phyloP scores from a whole-genome alignment of 495 filamentous ascomycete species.

The Lophiostoma macrostomum region DNA sequence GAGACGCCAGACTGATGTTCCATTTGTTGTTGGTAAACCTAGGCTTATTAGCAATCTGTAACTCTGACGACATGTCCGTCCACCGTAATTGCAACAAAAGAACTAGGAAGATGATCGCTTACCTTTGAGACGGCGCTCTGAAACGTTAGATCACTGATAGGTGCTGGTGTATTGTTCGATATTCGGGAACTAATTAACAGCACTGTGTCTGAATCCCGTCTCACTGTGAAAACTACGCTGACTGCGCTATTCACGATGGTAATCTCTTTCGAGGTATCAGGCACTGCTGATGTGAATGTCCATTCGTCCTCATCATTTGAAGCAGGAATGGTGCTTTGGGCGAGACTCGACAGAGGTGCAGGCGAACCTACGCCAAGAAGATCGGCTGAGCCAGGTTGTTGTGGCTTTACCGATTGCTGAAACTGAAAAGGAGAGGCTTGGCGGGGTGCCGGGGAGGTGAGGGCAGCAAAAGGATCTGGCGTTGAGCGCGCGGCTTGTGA shows the following conservation, averaged over 20 bases:
- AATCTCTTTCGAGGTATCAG: conserved; percentile 62
- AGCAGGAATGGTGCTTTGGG: conserved; percentile 11
- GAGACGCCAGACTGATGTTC: conserved; percentile 77
- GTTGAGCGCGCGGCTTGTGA: conserved; percentile 42
- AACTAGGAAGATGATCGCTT: conserved; percentile 26
- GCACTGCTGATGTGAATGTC: conserved; percentile 86
- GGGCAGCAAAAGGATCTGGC: conserved; percentile 42
- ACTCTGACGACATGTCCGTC: no score
- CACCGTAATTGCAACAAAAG: conserved; percentile 2
- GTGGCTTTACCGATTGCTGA: conserved; percentile 40
- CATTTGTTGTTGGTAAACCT: conserved; percentile 79
- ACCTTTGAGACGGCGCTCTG: conserved; percentile 93
- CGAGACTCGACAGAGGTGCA: conserved; percentile 37
- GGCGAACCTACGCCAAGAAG: conserved; percentile 22
- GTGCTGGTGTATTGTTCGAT: conserved; percentile 70
- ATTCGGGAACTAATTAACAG: conserved; percentile 64
- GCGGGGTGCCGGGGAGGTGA: conserved; percentile 34
- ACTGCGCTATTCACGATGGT: conserved; percentile 57
- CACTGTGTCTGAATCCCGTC: conserved; percentile 46
- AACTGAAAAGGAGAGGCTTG: conserved; percentile 45
- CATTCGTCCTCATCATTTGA: conserved; percentile 74
- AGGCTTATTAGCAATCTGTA: no score
- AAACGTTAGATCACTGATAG: conserved; percentile 78
- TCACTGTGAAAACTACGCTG: conserved; percentile 51
- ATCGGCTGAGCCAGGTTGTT: conserved; percentile 7